Evolutionary conservation across 2,329 filamentous ascomycete genomes (phyloP), one percentile per base, ranked within the genome.

Genomic region (Fusarium clavum): DNA sequence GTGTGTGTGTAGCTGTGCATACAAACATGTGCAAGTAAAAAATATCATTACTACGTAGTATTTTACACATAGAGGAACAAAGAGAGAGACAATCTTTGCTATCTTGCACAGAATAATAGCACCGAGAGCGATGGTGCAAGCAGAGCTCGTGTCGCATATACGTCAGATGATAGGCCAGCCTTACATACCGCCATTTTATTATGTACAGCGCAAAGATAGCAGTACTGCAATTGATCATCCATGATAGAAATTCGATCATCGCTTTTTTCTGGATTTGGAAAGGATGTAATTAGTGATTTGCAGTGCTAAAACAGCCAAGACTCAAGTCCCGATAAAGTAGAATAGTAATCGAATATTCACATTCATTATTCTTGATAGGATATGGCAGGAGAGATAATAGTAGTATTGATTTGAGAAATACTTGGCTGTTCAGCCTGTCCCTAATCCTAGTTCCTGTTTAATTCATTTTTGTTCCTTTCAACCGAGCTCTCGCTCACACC

Each of bases 371-470:
- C 13, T 27, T 34, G 8, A n/a, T 18, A 38, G 18, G 22, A n/a
- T 18, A 27, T 27, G 12, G 18, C 32, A 38, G 22, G 41, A 56
- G 48, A 48, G 25, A 49, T 57, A 32, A n/a, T 48, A 53, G 38
- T 63, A 24, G 45, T 60, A 29, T 44, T 24, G 46, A 55, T 55
- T 48, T 61, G 60, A 64, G 38, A 57, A 47, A 58, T 38, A 47
- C 46, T 57, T 73, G 58, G 64, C 59, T 70, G 70, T 64, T 43
- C 44, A 57, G 46, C 46, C 58, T 52, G 53, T 53, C 56, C 70
- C 73, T 72, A 69, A 75, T 75, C 70, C 61, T 70, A 62, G 73
- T 75, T 75, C 70, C 73, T 67, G 66, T 66, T 63, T 53, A 47
- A 48, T 67, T 59, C 34, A 14, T 44, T 27, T 29, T 34, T 27